These are phyloP conservation scores for Periglandula ipomoeae DNA, from an alignment of 2,329 filamentous ascomycete genomes.

Conservation along the genomic window DNA sequence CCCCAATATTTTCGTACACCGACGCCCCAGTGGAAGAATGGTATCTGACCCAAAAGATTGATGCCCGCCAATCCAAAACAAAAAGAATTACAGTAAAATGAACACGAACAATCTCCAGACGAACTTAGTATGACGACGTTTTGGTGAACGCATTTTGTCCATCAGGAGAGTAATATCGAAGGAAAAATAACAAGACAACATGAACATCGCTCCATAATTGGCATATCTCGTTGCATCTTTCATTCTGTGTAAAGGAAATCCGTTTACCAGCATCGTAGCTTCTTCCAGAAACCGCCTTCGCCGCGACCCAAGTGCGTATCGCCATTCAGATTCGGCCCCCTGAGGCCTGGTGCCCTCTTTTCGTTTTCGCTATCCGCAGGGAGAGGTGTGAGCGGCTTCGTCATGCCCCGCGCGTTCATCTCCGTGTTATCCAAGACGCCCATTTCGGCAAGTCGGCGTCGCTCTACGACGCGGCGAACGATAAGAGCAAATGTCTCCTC, in stretches of 20 bases:
- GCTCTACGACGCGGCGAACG: conserved; percentile 52
- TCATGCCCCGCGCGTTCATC: conserved; percentile 43
- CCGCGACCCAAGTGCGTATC: conserved; percentile 33
- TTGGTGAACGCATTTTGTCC: no score
- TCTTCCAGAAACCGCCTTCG: conserved; percentile 44
- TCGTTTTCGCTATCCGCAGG: conserved; percentile 30
- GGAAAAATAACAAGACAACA: no score
- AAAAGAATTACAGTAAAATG: neutral
- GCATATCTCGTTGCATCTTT: no score
- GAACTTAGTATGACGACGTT: no score
- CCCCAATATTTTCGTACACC: neutral
- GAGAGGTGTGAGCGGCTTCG: conserved; percentile 48
- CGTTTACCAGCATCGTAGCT: conserved; percentile 45
- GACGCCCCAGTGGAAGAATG: conserved; percentile 8
- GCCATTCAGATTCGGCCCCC: conserved; percentile 34
- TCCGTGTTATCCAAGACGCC: conserved; percentile 32
- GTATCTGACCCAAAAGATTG: conserved; percentile 9
- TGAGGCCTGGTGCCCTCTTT: conserved; percentile 37
- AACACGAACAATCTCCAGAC: neutral
- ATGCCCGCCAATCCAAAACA: neutral
- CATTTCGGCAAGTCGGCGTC: conserved; percentile 39
- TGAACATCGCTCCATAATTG: no score
- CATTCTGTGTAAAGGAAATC: neutral
- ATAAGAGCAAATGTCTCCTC: conserved; percentile 78
- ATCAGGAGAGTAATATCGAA: no score